phyloP scores from a whole-genome alignment of 148 eudicot genomes.

The Amaranthus palmeri region DNA sequence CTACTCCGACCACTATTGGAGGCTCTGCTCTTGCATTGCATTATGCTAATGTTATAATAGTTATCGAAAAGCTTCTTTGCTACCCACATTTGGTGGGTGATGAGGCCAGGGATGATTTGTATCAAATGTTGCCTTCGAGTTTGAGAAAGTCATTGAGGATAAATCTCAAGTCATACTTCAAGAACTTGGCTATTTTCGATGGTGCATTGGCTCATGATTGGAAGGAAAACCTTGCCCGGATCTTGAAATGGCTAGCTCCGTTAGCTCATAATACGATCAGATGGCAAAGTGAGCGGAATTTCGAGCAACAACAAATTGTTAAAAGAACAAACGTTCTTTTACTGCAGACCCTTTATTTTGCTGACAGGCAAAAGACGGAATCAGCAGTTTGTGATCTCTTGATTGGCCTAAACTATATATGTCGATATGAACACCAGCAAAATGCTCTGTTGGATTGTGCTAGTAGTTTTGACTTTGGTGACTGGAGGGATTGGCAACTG shows the following conservation, averaged over 20 bases:
- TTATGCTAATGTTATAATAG: conserved; percentile 79
- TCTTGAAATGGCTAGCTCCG: conserved; percentile 76
- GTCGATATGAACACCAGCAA: conserved; percentile 90
- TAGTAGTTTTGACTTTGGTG: conserved; percentile 85
- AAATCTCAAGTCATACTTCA: conserved; percentile 53
- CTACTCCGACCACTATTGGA: conserved; percentile 66
- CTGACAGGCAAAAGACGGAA: conserved; percentile 72
- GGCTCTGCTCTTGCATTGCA: conserved; percentile 91
- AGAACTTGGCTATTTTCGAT: conserved; percentile 72
- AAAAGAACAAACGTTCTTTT: conserved; percentile 65
- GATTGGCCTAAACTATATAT: conserved; percentile 78
- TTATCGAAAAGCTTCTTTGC: conserved; percentile 72
- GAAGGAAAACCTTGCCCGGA: conserved; percentile 62
- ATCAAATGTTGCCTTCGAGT: conserved; percentile 85
- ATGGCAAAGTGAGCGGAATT: conserved; percentile 93
- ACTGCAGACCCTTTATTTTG: conserved; percentile 81
- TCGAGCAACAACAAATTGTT: conserved; percentile 84
- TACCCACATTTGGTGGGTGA: conserved; percentile 89
- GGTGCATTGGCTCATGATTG: conserved; percentile 86
- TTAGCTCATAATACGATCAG: conserved; percentile 87
- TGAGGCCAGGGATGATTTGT: conserved; percentile 85
- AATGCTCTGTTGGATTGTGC: conserved; percentile 89
- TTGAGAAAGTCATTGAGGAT: conserved; percentile 54
- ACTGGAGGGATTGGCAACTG: conserved; percentile 82
- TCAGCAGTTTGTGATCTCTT: conserved; percentile 72